Conservation (phyloP, 2,329 filamentous ascomycete genomes). For the Penicillium sp. region DNA sequence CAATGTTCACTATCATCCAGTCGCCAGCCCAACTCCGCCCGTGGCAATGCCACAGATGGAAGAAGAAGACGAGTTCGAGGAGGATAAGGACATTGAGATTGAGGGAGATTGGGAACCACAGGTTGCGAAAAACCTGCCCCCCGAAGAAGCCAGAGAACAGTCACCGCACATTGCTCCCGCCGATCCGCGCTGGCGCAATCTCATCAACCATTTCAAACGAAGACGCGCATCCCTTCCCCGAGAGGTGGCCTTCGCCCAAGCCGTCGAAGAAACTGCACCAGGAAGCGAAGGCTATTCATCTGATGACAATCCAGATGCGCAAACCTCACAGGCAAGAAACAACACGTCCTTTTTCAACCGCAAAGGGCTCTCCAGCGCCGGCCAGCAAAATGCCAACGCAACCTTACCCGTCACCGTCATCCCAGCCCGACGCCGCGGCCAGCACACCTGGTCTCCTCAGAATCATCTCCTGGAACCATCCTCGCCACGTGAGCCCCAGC, state of each 20-base stretch:
- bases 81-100: conserved; percentile 27
- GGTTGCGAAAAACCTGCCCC: conserved; percentile 16
- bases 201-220: conserved; percentile 58
- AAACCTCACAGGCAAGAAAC: conserved; percentile 46
- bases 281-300: conserved; percentile 30
- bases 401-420: conserved; percentile 60
- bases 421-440: conserved; percentile 55
- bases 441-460: conserved; percentile 55
- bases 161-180: conserved; percentile 30
- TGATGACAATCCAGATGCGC: conserved; percentile 37
- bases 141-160: conserved; percentile 29
- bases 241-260: conserved; percentile 58
- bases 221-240: conserved; percentile 58
- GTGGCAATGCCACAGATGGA: conserved; percentile 36
- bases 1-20: conserved; percentile 60
- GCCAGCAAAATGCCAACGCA: conserved; percentile 35
- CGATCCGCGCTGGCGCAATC: conserved; percentile 48
- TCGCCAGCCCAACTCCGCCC: conserved; percentile 48
- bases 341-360: conserved; percentile 50
- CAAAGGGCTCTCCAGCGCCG: conserved; percentile 40
- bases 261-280: conserved; percentile 41
- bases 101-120: conserved; percentile 10
- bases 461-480: conserved; percentile 23
- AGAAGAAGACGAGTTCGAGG: conserved; percentile 30
- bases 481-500: conserved; percentile 8